Base-by-base conservation (phyloP, 2,329 filamentous ascomycete genomes). In the Stagonosporopsis vannaccii region DNA sequence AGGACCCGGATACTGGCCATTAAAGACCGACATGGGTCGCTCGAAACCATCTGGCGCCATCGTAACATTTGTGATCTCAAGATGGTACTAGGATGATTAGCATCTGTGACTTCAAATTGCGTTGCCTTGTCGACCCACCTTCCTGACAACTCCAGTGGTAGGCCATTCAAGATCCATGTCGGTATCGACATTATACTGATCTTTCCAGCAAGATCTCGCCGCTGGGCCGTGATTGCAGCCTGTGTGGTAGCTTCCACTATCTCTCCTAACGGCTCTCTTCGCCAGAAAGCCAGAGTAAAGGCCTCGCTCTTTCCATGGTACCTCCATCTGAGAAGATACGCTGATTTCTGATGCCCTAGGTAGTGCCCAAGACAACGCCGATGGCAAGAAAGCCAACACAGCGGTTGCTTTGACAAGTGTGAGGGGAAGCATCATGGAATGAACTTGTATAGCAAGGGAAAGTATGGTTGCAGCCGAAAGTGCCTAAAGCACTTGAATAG, bases 1-100 rank as follows among this genome's bases (percentile, higher is more conserved):
- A 6, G 81, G 80, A 8, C 80, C 80, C 22, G 79, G 80, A 59
- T 78, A 76, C 51, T 79, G 77, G 5, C 79, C 79, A 56, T 83
- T 82, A 58, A 83, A 67, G 1, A 78, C 62, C 17, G 76, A 60
- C 51, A 80, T 76, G 1, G 67, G 66, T 19, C 77, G 69, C 20
- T 72, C 63, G 17, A 78, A 72, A 4, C 81, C 81, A 69, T 83
- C 81, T 2, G 79, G 80, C 5, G 79, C 70, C 43, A 78, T 59
- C 4, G 79, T 81, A 0, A 63, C 69, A 44, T 80, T 79, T 5
- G 74, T 75, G 45, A 81, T 69, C 19, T 78, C 76, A 32, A 81
- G 72, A 51, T 76, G 74, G 56, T 81, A 82, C 69, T 81, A 42
- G 2, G 3, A 59, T 61, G 35, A 30, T 63, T 19, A 61, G 43